Conservation (phyloP, 179 eudicot species). For the Gypsophila paniculata region DNA sequence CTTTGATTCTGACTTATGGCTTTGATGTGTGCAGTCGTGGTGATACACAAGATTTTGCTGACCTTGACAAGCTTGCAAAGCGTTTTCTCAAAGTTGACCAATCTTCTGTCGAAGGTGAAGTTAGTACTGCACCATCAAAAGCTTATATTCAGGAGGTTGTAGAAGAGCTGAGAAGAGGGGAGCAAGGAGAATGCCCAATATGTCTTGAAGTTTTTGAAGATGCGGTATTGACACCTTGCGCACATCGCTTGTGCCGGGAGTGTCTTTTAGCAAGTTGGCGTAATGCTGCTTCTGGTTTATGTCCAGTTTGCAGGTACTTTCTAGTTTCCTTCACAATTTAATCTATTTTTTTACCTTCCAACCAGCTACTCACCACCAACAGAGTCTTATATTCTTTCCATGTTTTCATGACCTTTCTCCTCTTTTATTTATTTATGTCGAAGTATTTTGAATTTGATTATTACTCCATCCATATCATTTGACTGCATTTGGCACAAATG, state of each 20-base stretch:
- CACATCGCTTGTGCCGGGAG: constrained; percentile 93
- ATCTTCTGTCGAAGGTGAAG: constrained; percentile 52
- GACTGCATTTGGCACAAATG: not conserved
- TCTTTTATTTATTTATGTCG: not conserved
- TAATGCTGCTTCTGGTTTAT: constrained; percentile 69
- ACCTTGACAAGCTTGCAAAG: constrained; percentile 84
- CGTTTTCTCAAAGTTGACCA: constrained; percentile 68
- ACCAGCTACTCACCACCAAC: not conserved
- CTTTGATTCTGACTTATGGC: constrained; percentile 10
- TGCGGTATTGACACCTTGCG: constrained; percentile 97
- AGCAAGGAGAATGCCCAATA: constrained; percentile 95
- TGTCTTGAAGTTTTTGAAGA: constrained; percentile 99
- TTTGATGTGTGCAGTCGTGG: constrained; percentile 68
- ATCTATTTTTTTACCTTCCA: not conserved
- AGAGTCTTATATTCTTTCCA: not conserved
- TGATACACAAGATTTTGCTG: constrained; percentile 92
- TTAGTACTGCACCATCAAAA: constrained; percentile 59
- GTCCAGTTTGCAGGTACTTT: constrained; percentile 95
- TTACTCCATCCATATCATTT: not conserved
- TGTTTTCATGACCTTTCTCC: not conserved
- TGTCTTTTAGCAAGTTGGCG: constrained; percentile 97
- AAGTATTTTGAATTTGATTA: not conserved
- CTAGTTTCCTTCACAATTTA: not conserved
- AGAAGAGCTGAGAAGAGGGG: constrained; percentile 85
- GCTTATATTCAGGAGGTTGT: constrained; percentile 94